phyloP scores from a whole-genome alignment of 768 basidiomycete genomes.

The Rickenella mellea region DNA sequence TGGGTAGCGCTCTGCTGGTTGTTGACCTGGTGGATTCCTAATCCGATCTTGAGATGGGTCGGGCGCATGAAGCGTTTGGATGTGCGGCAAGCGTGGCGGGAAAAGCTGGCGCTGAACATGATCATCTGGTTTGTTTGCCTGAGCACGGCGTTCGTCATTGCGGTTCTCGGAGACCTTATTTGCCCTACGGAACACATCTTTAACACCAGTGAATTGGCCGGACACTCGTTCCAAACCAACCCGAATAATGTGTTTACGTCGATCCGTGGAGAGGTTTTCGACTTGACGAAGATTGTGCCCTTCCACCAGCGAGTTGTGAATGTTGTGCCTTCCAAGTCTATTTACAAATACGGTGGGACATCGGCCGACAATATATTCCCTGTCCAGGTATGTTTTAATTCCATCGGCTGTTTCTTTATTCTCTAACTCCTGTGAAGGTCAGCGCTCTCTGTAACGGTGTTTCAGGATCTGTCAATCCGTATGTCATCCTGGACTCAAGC shows the following conservation, averaged over 20 bases:
- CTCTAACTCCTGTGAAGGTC: conserved; percentile 39
- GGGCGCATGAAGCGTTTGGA: conserved; percentile 94
- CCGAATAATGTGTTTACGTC: conserved; percentile 73
- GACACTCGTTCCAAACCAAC: conserved; percentile 51
- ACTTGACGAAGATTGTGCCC: conserved; percentile 57
- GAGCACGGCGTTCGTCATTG: conserved; percentile 89
- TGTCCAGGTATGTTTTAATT: conserved; percentile 50
- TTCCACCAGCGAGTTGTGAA: conserved; percentile 60
- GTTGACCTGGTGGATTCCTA: conserved; percentile 89
- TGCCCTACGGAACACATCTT: conserved; percentile 94
- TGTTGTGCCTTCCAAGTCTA: conserved; percentile 64
- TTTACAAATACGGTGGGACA: conserved; percentile 79
- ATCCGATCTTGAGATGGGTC: conserved; percentile 50
- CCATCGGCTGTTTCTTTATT: background rate
- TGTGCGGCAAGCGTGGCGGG: conserved; percentile 93
- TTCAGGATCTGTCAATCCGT: conserved; percentile 72
- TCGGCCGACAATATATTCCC: conserved; percentile 78
- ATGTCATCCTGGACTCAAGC: conserved; percentile 62
- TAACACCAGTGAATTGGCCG: conserved; percentile 63
- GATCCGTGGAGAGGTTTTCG: conserved; percentile 93
- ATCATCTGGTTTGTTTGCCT: conserved; percentile 92
- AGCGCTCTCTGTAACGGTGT: conserved; percentile 88
- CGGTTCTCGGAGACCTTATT: conserved; percentile 76
- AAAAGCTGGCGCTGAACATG: conserved; percentile 90
- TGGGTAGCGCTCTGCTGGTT: conserved; percentile 88